Conservation (phyloP, 495 filamentous ascomycete species). For the Xylaria curta region DNA sequence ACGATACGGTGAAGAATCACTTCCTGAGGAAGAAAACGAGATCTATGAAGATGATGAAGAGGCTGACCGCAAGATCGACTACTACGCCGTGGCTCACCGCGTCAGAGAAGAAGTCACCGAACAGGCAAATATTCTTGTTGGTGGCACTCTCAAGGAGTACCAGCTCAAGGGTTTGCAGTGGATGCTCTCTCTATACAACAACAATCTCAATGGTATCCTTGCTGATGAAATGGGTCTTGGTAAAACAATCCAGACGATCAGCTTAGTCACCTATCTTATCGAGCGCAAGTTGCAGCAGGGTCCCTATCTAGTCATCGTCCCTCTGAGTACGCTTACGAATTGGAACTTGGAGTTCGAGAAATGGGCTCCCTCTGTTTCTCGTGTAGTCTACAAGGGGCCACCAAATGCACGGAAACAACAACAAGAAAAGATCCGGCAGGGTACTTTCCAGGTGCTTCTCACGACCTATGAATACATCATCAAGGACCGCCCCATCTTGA, state of each 20-base stretch:
- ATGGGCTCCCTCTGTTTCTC: conserved; percentile 87
- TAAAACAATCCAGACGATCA: conserved; percentile 99
- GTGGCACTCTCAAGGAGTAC: conserved; percentile 94
- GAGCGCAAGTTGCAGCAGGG: conserved; percentile 93
- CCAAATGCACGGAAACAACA: conserved; percentile 88
- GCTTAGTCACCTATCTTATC: conserved; percentile 94
- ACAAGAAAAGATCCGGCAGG: conserved; percentile 91
- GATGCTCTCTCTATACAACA: conserved; percentile 99
- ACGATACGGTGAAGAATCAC: conserved; percentile 71
- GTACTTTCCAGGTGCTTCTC: conserved; percentile 92
- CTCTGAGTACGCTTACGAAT: conserved; percentile 94
- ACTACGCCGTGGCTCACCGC: conserved; percentile 96
- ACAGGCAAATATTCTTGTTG: conserved; percentile 85
- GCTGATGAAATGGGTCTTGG: conserved; percentile 99
- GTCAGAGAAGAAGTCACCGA: conserved; percentile 86
- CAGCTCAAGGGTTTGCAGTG: conserved; percentile 97
- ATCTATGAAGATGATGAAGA: conserved; percentile 73
- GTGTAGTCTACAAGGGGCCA: conserved; percentile 96
- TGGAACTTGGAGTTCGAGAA: conserved; percentile 99
- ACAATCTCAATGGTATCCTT: conserved; percentile 97
- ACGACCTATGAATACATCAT: conserved; percentile 99
- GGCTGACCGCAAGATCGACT: conserved; percentile 81
- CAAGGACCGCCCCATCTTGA: conserved; percentile 92
- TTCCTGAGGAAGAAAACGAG: conserved; percentile 65
- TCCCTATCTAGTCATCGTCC: conserved; percentile 95